Conservation (phyloP, 371 early-diverging fungal genomes). For the Capillidium heterosporum region DNA sequence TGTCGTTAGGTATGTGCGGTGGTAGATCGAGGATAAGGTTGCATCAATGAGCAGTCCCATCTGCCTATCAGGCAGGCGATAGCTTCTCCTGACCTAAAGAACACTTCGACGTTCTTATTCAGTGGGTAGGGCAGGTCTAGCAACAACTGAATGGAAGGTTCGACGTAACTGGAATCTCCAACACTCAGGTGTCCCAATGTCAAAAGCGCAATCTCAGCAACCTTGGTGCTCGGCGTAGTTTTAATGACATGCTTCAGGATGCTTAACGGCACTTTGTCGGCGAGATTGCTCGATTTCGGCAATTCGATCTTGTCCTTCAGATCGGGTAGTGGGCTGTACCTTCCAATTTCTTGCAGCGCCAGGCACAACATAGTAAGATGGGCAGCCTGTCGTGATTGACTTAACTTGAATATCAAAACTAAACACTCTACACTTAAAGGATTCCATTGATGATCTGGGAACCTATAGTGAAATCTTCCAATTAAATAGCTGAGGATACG, state of each 20-base stretch:
- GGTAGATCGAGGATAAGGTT: slow-evolving; percentile 14
- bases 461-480: slow-evolving; percentile 41
- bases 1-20: neutral
- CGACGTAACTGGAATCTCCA: slow-evolving; percentile 19
- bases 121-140: slow-evolving; percentile 35
- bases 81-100: slow-evolving; percentile 71
- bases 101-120: slow-evolving; percentile 60
- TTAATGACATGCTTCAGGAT: slow-evolving; percentile 15
- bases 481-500: slow-evolving; percentile 11
- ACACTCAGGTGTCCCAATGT: slow-evolving; percentile 52
- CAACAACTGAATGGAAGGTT: slow-evolving; percentile 28
- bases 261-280: too few species aligned
- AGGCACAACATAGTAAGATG: slow-evolving; percentile 12
- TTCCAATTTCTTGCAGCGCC: slow-evolving; percentile 47
- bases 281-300: slow-evolving; percentile 10
- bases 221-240: slow-evolving; percentile 41
- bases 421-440: slow-evolving; percentile 8
- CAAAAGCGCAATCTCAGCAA: slow-evolving; percentile 50
- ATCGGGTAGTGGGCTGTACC: slow-evolving; percentile 14
- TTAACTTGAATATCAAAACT: slow-evolving; percentile 6
- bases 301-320: slow-evolving; percentile 19
- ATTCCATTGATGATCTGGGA: slow-evolving; percentile 9
- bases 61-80: slow-evolving; percentile 45
- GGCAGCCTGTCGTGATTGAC: slow-evolving; percentile 28
- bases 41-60: slow-evolving; percentile 47